A percentile compares a stretch with the other conserved stretches of the same genome.
phyloP scores from a whole-genome alignment of 75 land plant genomes.

The Adiantum capillusveneris region DNA sequence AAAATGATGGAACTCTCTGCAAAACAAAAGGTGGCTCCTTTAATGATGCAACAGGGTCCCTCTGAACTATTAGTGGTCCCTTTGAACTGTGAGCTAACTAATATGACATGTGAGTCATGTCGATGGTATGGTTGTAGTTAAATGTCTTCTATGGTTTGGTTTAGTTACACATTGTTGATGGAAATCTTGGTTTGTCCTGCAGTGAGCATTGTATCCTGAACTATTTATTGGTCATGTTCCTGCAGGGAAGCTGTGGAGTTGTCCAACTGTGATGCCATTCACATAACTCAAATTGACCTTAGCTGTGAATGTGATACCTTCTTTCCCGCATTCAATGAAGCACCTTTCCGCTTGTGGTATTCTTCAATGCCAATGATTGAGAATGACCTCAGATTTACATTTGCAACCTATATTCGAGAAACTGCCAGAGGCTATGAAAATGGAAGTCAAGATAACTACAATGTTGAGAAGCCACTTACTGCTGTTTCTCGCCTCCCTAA shows the following conservation, averaged over 20 bases:
- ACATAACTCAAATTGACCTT: constrained; percentile 71
- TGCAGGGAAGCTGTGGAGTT: constrained; percentile 77
- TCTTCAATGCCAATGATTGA: constrained; percentile 67
- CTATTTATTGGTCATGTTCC: too few species aligned
- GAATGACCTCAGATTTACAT: constrained; percentile 58
- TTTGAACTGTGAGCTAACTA: too few species aligned
- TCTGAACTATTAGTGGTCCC: too few species aligned
- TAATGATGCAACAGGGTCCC: too few species aligned
- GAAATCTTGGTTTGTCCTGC: too few species aligned
- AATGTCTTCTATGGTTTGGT: too few species aligned
- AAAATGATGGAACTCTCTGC: too few species aligned
- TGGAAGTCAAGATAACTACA: constrained; percentile 11
- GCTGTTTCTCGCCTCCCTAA: constrained; percentile 37
- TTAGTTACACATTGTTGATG: too few species aligned
- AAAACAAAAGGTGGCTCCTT: too few species aligned
- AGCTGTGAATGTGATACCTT: constrained; percentile 84
- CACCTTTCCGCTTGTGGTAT: constrained; percentile 72
- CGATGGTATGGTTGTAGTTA: too few species aligned
- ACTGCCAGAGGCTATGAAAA: constrained; percentile 8
- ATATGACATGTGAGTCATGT: too few species aligned
- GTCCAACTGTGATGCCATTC: constrained; percentile 83
- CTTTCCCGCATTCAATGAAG: constrained; percentile 58
- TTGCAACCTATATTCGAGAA: constrained; percentile 70
- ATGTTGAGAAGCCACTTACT: constrained; percentile 26
- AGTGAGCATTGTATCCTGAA: too few species aligned